These are phyloP conservation scores for Hemisphaericaspora xylanilytica DNA, from an alignment of 1,139 yeast species.

Conservation along the genomic window DNA sequence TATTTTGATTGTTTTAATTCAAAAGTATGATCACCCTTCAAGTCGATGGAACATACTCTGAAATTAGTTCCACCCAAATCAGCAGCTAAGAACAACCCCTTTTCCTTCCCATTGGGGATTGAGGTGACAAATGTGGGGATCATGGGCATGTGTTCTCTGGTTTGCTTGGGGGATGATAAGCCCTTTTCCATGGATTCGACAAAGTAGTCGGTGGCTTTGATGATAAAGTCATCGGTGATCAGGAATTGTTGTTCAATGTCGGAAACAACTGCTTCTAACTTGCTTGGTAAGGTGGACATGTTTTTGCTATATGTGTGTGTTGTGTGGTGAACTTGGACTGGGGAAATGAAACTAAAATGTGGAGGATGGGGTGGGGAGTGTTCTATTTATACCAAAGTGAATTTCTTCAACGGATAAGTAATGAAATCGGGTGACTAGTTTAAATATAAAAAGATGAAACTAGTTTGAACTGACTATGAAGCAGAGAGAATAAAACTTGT, in stretches of 20 bases:
- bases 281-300: conserved; percentile 8
- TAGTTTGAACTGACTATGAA: too few relatives aligned
- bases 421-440: too few relatives aligned
- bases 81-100: conserved; percentile 75
- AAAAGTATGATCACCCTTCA: conserved; percentile 80
- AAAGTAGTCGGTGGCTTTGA: conserved; percentile 63
- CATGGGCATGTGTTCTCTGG: conserved; percentile 69
- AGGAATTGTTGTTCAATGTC: conserved; percentile 55
- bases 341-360: too few relatives aligned
- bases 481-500: too few relatives aligned
- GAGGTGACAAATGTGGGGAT: conserved; percentile 81
- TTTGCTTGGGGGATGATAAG: conserved; percentile 36
- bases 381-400: too few relatives aligned
- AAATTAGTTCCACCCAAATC: conserved; percentile 89
- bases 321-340: too few relatives aligned
- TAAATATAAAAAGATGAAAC: too few relatives aligned
- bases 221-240: conserved; percentile 50
- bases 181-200: conserved; percentile 63
- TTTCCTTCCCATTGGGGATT: conserved; percentile 79
- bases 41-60: conserved; percentile 79
- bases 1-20: conserved; percentile 67
- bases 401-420: too few relatives aligned
- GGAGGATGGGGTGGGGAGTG: too few relatives aligned
- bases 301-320: too few relatives aligned
- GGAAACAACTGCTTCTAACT: conserved; percentile 36